Percentiles rank a stretch among this genome's conserved stretches.
These are phyloP conservation scores for Sporobolus alterniflorus DNA, from an alignment of 202 grass and related monocot species.

Conservation along the genomic window DNA sequence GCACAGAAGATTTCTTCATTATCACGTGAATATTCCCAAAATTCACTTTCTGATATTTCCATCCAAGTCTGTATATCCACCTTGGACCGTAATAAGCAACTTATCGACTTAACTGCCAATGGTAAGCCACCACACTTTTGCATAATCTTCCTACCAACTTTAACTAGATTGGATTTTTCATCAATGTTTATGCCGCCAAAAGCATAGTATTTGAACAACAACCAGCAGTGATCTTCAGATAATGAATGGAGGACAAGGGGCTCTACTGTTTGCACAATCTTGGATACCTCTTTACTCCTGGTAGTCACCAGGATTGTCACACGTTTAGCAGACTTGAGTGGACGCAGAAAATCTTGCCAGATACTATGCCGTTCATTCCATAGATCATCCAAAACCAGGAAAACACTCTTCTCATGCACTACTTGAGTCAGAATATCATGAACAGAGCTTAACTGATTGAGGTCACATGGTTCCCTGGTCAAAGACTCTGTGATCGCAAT, in stretches of 20 bases:
- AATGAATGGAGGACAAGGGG: slow-evolving; percentile 23
- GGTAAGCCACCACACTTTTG: slow-evolving; percentile 53
- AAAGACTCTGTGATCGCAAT: slow-evolving; percentile 26
- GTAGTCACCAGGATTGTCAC: slow-evolving; percentile 50
- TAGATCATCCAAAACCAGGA: slow-evolving; percentile 63
- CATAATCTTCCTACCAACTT: slow-evolving; percentile 51
- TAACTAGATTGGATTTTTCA: slow-evolving; percentile 26
- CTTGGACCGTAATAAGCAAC: slow-evolving; percentile 40
- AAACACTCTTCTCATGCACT: slow-evolving; percentile 18
- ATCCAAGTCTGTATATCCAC: slow-evolving; percentile 42
- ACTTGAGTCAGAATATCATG: slow-evolving; percentile 27
- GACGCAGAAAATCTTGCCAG: slow-evolving; percentile 38
- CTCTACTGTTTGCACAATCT: slow-evolving; percentile 25
- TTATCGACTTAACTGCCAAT: slow-evolving; percentile 53
- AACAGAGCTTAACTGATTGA: slow-evolving; percentile 19
- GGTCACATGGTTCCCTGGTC: neutral
- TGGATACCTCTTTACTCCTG: slow-evolving; percentile 34
- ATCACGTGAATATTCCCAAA: slow-evolving; percentile 45
- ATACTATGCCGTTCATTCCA: slow-evolving; percentile 38
- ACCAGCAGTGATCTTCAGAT: slow-evolving; percentile 39
- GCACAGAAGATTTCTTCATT: slow-evolving; percentile 43
- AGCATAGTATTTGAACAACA: slow-evolving; percentile 49
- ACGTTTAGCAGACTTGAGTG: slow-evolving; percentile 11
- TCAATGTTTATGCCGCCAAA: slow-evolving; percentile 18
- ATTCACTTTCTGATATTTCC: slow-evolving; percentile 51